Conservation (phyloP, 2,329 filamentous ascomycete species). For the Ceratocystis alfenasii region DNA sequence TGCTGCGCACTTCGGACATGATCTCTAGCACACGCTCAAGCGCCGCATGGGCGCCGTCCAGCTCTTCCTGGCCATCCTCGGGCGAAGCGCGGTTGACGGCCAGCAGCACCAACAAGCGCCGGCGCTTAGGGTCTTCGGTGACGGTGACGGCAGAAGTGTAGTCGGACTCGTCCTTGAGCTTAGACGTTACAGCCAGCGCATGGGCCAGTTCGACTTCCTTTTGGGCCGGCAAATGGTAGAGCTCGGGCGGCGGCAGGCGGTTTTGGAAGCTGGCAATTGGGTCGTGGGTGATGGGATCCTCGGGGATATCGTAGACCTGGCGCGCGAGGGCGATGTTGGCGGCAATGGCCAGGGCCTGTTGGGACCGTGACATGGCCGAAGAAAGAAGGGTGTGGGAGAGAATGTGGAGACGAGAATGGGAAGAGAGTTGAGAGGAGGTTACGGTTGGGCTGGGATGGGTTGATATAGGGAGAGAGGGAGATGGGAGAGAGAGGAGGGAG, state of each 20-base stretch:
- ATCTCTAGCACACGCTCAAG: conserved; percentile 18
- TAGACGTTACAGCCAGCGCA: conserved; percentile 18
- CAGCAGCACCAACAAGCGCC: conserved; percentile 16
- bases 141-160: conserved; percentile 21
- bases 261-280: conserved; percentile 13
- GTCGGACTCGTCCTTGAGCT: conserved; percentile 21
- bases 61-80: conserved; percentile 17
- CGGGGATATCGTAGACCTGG: conserved; percentile 22
- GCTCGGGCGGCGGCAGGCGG: conserved; percentile 5
- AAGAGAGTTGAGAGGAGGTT: neutral
- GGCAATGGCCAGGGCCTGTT: conserved; percentile 17
- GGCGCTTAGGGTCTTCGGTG: conserved; percentile 15
- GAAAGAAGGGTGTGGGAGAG: neutral
- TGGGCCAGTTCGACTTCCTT: conserved; percentile 21
- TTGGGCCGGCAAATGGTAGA: conserved; percentile 17
- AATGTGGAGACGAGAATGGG: neutral
- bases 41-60: conserved; percentile 12
- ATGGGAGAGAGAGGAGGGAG: neutral
- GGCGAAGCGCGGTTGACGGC: conserved; percentile 19
- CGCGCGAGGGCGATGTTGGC: conserved; percentile 21
- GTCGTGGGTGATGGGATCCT: conserved; percentile 19
- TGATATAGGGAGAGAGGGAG: neutral
- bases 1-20: conserved; percentile 18
- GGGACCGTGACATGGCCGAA: conserved; percentile 6
- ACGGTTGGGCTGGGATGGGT: neutral